These are phyloP conservation scores for Xylariaceae sp. DNA, from an alignment of 2,329 filamentous ascomycete species.

Conservation along the genomic window DNA sequence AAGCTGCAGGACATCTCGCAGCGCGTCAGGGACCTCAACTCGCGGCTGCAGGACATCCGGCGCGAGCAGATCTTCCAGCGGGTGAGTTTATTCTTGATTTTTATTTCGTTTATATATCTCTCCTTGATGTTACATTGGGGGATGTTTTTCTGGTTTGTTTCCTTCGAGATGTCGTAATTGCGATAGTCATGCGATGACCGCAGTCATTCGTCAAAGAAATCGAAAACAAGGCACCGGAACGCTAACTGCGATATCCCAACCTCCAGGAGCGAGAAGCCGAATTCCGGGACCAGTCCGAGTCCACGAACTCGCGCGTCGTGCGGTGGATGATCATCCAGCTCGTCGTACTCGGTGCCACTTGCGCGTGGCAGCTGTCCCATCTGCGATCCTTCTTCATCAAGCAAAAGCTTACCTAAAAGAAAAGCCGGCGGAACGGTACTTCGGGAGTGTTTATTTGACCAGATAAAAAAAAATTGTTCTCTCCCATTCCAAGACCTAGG, in stretches of 20 bases:
- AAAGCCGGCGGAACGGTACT: not conserved
- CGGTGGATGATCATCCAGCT: slow-evolving; percentile 94
- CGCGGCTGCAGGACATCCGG: slow-evolving; percentile 82
- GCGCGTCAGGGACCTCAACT: slow-evolving; percentile 88
- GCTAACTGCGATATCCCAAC: slow-evolving; percentile 3
- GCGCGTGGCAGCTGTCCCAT: slow-evolving; percentile 96
- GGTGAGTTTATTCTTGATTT: slow-evolving; percentile 52
- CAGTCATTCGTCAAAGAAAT: not conserved
- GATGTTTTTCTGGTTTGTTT: not conserved
- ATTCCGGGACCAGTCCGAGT: slow-evolving; percentile 96
- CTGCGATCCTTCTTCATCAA: slow-evolving; percentile 99
- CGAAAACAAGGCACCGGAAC: slow-evolving; percentile 3
- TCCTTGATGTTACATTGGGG: not conserved
- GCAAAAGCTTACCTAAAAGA: slow-evolving; percentile 88
- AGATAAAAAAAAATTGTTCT: too few relatives aligned
- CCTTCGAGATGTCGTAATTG: not conserved
- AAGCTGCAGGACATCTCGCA: slow-evolving; percentile 89
- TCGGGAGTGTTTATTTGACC: not conserved
- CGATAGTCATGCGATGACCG: too few relatives aligned
- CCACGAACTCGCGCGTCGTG: slow-evolving; percentile 87
- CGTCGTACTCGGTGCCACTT: slow-evolving; percentile 80
- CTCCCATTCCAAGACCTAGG: not conserved
- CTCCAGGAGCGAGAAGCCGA: slow-evolving; percentile 90
- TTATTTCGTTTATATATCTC: not conserved
- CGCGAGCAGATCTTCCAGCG: slow-evolving; percentile 96